Percentiles rank a stretch among this genome's conserved stretches.
Conservation (phyloP, 2,329 filamentous ascomycete genomes). For the Paracamarosporium sp. region DNA sequence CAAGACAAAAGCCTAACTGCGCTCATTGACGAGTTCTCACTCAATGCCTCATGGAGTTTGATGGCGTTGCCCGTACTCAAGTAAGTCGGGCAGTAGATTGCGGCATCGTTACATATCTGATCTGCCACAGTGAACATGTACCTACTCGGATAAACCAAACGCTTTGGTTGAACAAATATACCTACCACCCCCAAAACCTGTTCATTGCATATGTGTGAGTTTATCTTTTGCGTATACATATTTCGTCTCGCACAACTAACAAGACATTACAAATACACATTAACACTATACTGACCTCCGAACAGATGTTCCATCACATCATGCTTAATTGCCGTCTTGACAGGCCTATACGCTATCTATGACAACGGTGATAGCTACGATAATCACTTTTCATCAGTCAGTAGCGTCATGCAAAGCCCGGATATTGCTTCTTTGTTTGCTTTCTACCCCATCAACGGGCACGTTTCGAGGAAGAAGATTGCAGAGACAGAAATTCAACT, state of each 20-base stretch:
- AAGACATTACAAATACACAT: no score
- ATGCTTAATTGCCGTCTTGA: background rate
- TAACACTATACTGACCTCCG: background rate
- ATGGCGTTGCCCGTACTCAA: conserved; percentile 1
- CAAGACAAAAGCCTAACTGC: conserved; percentile 1
- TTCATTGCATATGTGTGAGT: conserved; percentile 15
- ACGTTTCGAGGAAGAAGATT: background rate
- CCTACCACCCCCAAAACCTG: conserved; percentile 10
- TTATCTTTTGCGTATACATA: background rate
- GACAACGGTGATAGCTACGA: background rate
- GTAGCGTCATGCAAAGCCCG: background rate
- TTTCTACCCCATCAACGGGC: background rate
- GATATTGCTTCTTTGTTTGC: background rate
- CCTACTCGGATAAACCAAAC: background rate
- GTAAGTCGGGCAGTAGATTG: background rate
- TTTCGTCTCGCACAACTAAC: no score
- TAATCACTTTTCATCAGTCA: background rate
- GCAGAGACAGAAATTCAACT: background rate
- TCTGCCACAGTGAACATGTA: background rate
- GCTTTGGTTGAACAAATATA: conserved; percentile 10
- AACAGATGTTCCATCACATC: background rate
- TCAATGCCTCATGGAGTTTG: conserved; percentile 9
- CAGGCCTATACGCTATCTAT: background rate
- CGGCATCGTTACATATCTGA: background rate
- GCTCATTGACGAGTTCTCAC: conserved; percentile 5